Percentiles rank a stretch among this genome's conserved stretches.
These are phyloP conservation scores for Neocatenulostroma microsporum DNA, from an alignment of 2,329 filamentous ascomycete genomes.

Conservation along the genomic window DNA sequence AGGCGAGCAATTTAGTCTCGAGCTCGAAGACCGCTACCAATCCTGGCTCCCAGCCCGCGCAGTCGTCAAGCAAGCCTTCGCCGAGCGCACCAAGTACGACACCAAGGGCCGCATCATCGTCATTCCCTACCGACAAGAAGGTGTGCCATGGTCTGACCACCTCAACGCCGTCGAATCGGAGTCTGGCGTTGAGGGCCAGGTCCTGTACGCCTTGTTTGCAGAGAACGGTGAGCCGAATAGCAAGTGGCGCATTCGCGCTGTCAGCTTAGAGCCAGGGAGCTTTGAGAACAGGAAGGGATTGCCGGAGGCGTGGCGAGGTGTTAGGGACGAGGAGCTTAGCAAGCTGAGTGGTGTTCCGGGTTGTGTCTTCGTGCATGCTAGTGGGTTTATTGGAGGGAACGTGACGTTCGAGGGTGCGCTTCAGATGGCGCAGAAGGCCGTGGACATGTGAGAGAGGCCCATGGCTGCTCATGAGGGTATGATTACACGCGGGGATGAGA, in stretches of 20 bases:
- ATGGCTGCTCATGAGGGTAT: too few relatives aligned
- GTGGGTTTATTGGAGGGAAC: conserved; percentile 94
- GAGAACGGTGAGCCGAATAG: conserved; percentile 66
- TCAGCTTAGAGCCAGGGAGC: conserved; percentile 74
- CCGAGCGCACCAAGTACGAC: conserved; percentile 59
- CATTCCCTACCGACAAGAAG: conserved; percentile 51
- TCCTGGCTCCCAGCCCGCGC: conserved; percentile 84
- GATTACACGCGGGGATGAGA: too few relatives aligned
- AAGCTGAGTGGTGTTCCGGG: conserved; percentile 60
- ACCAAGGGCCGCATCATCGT: conserved; percentile 71
- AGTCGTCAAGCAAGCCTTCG: conserved; percentile 69
- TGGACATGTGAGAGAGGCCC: conserved; percentile 43
- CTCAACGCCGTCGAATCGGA: conserved; percentile 77
- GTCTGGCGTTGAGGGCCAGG: conserved; percentile 40
- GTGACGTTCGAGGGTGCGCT: conserved; percentile 81
- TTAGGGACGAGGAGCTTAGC: conserved; percentile 78
- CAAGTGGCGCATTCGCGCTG: conserved; percentile 91
- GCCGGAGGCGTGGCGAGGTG: conserved; percentile 84
- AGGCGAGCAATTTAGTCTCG: conserved; percentile 77
- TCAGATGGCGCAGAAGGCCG: conserved; percentile 73
- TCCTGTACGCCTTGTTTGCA: conserved; percentile 85
- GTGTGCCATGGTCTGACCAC: conserved; percentile 92
- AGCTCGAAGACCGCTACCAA: conserved; percentile 64
- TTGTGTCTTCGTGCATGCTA: conserved; percentile 86
- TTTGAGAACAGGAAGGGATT: conserved; percentile 89